phyloP scores from a whole-genome alignment of 2,329 filamentous ascomycete species.

The Helotiales sp. region DNA sequence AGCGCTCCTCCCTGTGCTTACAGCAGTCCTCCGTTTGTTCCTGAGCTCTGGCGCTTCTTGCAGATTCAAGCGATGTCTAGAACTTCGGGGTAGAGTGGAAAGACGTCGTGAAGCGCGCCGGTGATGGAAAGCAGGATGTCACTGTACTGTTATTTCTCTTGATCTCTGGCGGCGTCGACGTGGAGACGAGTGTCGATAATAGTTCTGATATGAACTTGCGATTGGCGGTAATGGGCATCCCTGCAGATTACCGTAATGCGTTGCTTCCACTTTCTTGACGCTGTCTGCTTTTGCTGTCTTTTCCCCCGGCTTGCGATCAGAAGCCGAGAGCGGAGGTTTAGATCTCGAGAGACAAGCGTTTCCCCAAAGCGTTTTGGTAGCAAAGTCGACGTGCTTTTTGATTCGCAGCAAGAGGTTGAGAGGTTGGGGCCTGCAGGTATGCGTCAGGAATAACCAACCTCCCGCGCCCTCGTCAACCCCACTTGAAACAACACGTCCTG shows the following conservation, averaged over 20 bases:
- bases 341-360: no score
- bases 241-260: no score
- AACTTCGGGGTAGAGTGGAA: not conserved
- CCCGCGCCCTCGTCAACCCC: slow-evolving; percentile 1
- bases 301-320: no score
- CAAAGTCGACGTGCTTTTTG: no score
- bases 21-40: not conserved
- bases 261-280: no score
- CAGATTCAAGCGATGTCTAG: not conserved
- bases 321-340: no score
- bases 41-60: not conserved
- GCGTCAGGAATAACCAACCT: not conserved
- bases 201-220: no score
- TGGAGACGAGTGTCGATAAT: slow-evolving; percentile 23
- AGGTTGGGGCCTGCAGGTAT: no score
- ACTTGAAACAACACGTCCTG: not conserved
- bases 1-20: not conserved
- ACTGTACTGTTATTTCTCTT: slow-evolving; percentile 19
- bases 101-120: slow-evolving; percentile 21
- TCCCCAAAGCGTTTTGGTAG: no score
- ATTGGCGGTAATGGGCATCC: no score
- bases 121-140: not conserved
- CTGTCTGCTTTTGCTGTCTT: no score
- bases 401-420: no score
- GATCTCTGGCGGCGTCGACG: slow-evolving; percentile 26